Percentiles rank a stretch among this genome's conserved stretches.
phyloP scores from a whole-genome alignment of 164 flowering plant genomes.

The Stephania japonica region DNA sequence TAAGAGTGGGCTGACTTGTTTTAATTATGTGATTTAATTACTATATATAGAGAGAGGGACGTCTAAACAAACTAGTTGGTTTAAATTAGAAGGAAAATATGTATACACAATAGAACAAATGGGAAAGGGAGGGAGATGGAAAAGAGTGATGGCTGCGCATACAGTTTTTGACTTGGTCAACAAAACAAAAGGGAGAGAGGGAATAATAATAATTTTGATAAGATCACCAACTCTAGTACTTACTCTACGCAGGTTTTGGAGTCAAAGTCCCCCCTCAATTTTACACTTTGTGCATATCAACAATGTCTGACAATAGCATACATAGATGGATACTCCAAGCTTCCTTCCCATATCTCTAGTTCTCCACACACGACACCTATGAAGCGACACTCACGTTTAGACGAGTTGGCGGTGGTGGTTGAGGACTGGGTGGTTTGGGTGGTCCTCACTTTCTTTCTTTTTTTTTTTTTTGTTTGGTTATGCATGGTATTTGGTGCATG shows the following conservation, averaged over 20 bases:
- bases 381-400: neutral
- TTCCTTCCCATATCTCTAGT: neutral
- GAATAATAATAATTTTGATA: neutral
- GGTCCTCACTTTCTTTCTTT: neutral
- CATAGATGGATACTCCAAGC: neutral
- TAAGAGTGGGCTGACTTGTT: too few relatives aligned
- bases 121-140: neutral
- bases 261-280: neutral
- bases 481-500: too few relatives aligned
- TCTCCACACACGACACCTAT: neutral
- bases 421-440: neutral
- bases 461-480: neutral
- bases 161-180: neutral
- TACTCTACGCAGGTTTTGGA: neutral
- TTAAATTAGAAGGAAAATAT: too few relatives aligned
- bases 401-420: neutral
- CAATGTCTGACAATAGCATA: too few relatives aligned
- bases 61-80: too few relatives aligned
- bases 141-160: neutral
- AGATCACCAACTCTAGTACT: neutral
- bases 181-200: neutral
- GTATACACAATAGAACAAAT: neutral
- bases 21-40: too few relatives aligned
- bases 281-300: neutral
- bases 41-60: too few relatives aligned